Percentiles rank a stretch among this genome's conserved stretches.
Evolutionary conservation across 768 basidiomycete genomes (phyloP).

Genomic region (Boletus subparvulus): DNA sequence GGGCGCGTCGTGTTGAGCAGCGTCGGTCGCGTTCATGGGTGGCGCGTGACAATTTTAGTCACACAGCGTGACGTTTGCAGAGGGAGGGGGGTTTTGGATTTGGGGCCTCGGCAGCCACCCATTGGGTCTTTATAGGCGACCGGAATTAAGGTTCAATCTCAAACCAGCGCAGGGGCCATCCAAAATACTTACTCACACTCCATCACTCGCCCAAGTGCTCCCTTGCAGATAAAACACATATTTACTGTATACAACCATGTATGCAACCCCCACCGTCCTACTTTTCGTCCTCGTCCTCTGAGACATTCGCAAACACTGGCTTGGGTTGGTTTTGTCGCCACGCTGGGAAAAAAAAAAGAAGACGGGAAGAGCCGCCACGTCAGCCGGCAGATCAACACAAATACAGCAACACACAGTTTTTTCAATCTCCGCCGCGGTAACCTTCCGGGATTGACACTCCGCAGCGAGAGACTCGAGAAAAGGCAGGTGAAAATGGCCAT

Average conservation of each 20-base stretch:
- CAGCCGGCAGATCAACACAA: slow-evolving; percentile 42
- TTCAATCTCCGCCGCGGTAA: slow-evolving; percentile 34
- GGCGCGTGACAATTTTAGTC: slow-evolving; percentile 64
- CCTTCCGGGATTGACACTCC: slow-evolving; percentile 28
- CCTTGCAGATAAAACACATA: slow-evolving; percentile 6
- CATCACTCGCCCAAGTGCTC: slow-evolving; percentile 21
- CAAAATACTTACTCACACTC: slow-evolving; percentile 38
- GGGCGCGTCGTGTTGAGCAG: slow-evolving; percentile 31
- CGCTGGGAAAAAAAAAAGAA: slow-evolving; percentile 64
- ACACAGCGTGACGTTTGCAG: slow-evolving; percentile 56
- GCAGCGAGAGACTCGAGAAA: slow-evolving; percentile 19
- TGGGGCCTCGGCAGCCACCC: slow-evolving; percentile 66
- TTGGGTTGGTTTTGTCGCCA: slow-evolving; percentile 86
- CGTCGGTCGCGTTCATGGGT: slow-evolving; percentile 58
- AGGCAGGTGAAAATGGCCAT: slow-evolving; percentile 14
- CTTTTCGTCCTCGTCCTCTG: slow-evolving; percentile 57
- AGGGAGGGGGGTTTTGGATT: slow-evolving; percentile 58
- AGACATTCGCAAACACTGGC: slow-evolving; percentile 72
- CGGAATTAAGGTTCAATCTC: slow-evolving; percentile 83
- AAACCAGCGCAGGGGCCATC: slow-evolving; percentile 70
- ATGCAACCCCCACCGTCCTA: slow-evolving; percentile 37
- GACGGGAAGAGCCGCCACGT: slow-evolving; percentile 52
- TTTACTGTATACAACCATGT: slow-evolving; percentile 2
- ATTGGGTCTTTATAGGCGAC: slow-evolving; percentile 79
- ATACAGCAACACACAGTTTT: slow-evolving; percentile 31